Percentiles rank a stretch among this genome's conserved stretches.
phyloP scores from a whole-genome alignment of 306 rosid genomes.

The Ormosia emarginata region DNA sequence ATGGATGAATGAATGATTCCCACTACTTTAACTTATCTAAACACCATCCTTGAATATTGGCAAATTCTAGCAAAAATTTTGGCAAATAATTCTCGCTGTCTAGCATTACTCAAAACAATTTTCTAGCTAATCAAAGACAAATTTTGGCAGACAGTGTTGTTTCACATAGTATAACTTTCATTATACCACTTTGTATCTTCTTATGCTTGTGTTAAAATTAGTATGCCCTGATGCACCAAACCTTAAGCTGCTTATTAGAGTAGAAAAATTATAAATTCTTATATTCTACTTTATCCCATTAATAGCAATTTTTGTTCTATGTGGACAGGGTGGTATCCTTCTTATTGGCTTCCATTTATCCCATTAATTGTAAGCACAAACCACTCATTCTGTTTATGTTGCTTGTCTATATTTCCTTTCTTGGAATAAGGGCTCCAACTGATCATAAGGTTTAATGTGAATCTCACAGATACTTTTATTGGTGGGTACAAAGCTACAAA shows the following conservation, averaged over 20 bases:
- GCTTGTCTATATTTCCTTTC: background rate
- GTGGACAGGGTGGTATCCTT: slow-evolving; percentile 61
- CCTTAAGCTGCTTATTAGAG: background rate
- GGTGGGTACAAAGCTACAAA: slow-evolving; percentile 73
- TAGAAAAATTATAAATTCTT: background rate
- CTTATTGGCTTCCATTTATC: slow-evolving; percentile 69
- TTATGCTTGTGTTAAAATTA: background rate
- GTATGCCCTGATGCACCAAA: background rate
- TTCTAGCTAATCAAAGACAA: background rate
- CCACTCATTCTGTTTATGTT: background rate
- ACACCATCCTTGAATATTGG: too few species aligned
- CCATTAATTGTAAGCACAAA: slow-evolving; percentile 58
- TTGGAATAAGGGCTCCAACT: background rate
- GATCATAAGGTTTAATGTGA: background rate
- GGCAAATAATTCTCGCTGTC: too few species aligned
- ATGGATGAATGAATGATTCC: too few species aligned
- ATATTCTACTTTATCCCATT: background rate
- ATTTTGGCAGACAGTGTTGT: background rate
- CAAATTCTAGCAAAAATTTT: too few species aligned
- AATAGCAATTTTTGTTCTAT: background rate
- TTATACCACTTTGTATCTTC: background rate
- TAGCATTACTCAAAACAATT: too few species aligned
- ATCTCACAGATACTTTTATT: slow-evolving; percentile 49
- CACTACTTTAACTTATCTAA: too few species aligned
- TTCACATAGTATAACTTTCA: background rate